Percentiles rank a stretch among this genome's conserved stretches.
Conservation (phyloP, 2,329 filamentous ascomycete genomes). For the Monilinia fructigena region DNA sequence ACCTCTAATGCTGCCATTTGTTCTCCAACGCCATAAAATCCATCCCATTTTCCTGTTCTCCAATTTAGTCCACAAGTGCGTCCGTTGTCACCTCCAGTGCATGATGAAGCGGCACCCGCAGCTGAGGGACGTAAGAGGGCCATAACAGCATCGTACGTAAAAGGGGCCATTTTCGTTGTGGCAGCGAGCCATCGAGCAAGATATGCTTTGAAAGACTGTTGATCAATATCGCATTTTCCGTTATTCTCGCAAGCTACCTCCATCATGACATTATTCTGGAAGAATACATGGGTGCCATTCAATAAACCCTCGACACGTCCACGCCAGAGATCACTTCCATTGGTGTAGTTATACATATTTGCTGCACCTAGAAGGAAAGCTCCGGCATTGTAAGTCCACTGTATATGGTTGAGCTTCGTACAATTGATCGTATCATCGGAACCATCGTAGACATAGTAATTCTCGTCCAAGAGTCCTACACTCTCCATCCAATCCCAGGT, state of each 20-base stretch:
- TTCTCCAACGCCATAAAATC: conserved; percentile 52
- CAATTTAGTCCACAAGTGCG: conserved; percentile 62
- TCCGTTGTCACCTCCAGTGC: conserved; percentile 57
- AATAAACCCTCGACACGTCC: conserved; percentile 57
- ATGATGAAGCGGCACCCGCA: conserved; percentile 54
- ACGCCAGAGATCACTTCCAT: conserved; percentile 56
- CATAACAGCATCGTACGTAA: conserved; percentile 54
- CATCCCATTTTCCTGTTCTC: conserved; percentile 50
- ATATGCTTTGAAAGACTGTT: conserved; percentile 62
- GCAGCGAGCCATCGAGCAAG: conserved; percentile 59
- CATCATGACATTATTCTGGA: conserved; percentile 58
- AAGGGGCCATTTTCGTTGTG: conserved; percentile 62
- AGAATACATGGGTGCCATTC: conserved; percentile 54
- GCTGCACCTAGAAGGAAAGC: conserved; percentile 64
- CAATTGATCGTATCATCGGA: conserved; percentile 58
- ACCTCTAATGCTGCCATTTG: conserved; percentile 67
- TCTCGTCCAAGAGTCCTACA: conserved; percentile 57
- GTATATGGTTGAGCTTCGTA: conserved; percentile 56
- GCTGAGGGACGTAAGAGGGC: conserved; percentile 57
- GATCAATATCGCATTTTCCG: conserved; percentile 57
- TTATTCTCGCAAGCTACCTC: conserved; percentile 64
- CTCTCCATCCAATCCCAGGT: conserved; percentile 67
- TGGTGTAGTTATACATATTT: conserved; percentile 66
- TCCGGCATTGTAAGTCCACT: conserved; percentile 70
- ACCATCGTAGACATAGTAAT: conserved; percentile 63